Evolutionary conservation across 2,329 filamentous ascomycete genomes (phyloP).

Genomic region (Colletotrichum shisoi): DNA sequence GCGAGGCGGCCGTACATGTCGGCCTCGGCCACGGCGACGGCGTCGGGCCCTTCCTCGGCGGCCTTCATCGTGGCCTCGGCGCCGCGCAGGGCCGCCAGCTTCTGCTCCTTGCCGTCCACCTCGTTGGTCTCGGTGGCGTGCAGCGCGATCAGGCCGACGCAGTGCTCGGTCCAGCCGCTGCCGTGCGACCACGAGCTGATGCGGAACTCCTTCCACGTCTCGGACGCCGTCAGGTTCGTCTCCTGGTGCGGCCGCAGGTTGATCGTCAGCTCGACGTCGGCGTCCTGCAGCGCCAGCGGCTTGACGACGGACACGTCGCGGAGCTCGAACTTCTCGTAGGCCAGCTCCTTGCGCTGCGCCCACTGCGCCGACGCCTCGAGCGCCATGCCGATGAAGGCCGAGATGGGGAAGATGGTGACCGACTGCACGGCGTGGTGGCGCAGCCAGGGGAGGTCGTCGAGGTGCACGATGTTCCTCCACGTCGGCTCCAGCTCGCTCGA

Average conservation of each 20-base stretch:
- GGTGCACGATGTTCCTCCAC: conserved; percentile 59
- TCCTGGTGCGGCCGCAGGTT: conserved; percentile 55
- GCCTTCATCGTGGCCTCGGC: conserved; percentile 46
- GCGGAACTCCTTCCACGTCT: conserved; percentile 63
- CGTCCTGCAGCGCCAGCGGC: conserved; percentile 58
- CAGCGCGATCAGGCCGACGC: conserved; percentile 60
- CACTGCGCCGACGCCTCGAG: conserved; percentile 55
- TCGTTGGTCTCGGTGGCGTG: conserved; percentile 50
- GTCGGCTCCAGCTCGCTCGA: conserved; percentile 56
- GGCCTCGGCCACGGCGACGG: conserved; percentile 40
- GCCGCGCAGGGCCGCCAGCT: conserved; percentile 42
- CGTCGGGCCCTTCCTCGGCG: conserved; percentile 43
- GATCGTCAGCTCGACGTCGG: conserved; percentile 60
- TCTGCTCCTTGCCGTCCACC: conserved; percentile 50
- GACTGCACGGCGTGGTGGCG: conserved; percentile 67
- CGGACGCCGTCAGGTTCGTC: conserved; percentile 52
- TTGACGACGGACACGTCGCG: conserved; percentile 57
- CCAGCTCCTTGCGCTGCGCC: conserved; percentile 41
- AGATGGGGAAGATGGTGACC: conserved; percentile 63
- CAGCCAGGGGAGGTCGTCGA: conserved; percentile 64
- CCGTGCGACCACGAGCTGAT: conserved; percentile 62
- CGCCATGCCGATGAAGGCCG: conserved; percentile 62
- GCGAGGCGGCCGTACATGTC: conserved; percentile 58
- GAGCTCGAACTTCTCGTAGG: conserved; percentile 56
- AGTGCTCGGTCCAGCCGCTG: conserved; percentile 67